Evolutionary conservation across 2,329 filamentous ascomycete genomes (phyloP), one percentile per base, ranked within the genome.

Genomic region (Bisporella sp.): DNA sequence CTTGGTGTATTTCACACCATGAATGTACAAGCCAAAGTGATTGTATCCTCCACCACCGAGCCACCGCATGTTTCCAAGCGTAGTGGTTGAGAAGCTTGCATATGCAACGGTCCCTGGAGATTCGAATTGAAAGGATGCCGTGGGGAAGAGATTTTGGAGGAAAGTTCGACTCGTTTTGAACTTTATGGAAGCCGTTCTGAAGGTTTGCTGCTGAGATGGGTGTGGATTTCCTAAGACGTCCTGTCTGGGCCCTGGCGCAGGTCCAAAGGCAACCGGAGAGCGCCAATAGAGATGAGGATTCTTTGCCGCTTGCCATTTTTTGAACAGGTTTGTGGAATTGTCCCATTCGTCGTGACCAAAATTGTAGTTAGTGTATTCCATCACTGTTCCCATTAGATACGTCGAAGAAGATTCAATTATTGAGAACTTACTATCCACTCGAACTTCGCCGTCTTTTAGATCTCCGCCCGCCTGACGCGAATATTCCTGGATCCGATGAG

Each of bases 31-130:
- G 0, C 79, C 79, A 12, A 79, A 68, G 56, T 75, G 72, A 33
- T 66, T 71, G 62, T 84, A 84, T 2, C 80, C 79, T 1, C 68
- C 64, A 4, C 81, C 80, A 4, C 76, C 79, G 0, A 85, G 72
- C 80, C 81, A 85, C 37, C 74, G 69, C 69, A 85, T 72, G 1
- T 74, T 73, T 41, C 68, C 63, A 3, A 78, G 62, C 2, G 68
- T 69, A 0, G 62, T 76, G 21, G 68, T 64, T 0, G 65, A 68
- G 43, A 73, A 65, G 8, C 62, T 66, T 7, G 66, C 66, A 3
- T 63, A 64, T 0, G 68, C 67, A 5, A 45, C 49, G n/a, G 45
- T 21, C 12, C 62, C 62, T 0, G 62, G 62, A 3, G 58, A 56
- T 5, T 56, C 61, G 52, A 71, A 47, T 56, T 64, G 1, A 52